Conservation (phyloP, 2,329 filamentous ascomycete genomes). For the Colletotrichum tanaceti region DNA sequence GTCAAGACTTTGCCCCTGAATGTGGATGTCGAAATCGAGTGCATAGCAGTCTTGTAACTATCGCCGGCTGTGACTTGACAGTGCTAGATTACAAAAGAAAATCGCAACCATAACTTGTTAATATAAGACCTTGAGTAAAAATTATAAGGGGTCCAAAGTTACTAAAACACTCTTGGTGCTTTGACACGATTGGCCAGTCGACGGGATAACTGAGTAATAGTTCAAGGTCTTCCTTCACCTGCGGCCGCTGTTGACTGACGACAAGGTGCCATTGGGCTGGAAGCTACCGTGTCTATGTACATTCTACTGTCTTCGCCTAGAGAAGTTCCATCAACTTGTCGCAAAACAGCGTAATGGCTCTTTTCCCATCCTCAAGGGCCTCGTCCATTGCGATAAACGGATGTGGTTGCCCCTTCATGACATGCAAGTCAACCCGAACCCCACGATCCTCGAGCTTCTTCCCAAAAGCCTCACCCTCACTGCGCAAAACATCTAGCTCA, state of each 20-base stretch:
- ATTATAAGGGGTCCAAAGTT: not conserved
- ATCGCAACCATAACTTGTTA: not conserved
- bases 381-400: constrained; percentile 70
- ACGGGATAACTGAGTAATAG: no score
- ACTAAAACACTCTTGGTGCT: not conserved
- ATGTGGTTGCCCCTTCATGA: constrained; percentile 67
- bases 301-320: not conserved
- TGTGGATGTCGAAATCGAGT: constrained; percentile 52
- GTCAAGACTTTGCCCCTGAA: constrained; percentile 50
- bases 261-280: no score
- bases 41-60: constrained; percentile 48
- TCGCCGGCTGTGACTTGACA: no score
- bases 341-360: constrained; percentile 60
- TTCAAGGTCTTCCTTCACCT: not conserved
- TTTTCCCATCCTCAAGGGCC: constrained; percentile 61
- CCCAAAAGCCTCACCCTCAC: constrained; percentile 64
- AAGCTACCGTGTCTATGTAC: not conserved
- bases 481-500: constrained; percentile 66
- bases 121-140: no score
- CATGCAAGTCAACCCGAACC: constrained; percentile 59
- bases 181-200: not conserved
- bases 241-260: fast-evolving
- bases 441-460: constrained; percentile 59
- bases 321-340: constrained; percentile 42
- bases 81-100: not conserved